These are phyloP conservation scores for Ustilago tritici DNA, from an alignment of 1,284 basidiomycete genomes.

Conservation along the genomic window DNA sequence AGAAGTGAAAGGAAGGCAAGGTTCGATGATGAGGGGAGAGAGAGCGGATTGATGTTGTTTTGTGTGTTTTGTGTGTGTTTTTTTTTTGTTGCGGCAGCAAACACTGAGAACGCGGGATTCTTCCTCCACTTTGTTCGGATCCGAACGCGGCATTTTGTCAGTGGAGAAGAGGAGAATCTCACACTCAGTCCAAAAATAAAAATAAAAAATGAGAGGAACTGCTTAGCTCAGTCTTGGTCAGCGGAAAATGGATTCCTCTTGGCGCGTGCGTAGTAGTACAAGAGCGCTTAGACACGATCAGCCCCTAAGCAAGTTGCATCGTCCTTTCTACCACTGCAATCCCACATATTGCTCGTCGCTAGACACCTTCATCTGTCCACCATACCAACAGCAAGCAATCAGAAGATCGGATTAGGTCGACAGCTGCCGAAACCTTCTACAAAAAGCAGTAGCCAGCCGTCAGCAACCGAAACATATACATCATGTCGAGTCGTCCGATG, in stretches of 20 bases:
- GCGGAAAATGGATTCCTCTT: slow-evolving; percentile 6
- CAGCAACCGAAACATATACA: slow-evolving; percentile 10
- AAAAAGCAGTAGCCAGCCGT: background rate
- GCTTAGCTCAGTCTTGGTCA: slow-evolving; percentile 5
- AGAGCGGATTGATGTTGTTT: slow-evolving; percentile 13
- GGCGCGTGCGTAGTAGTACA: slow-evolving; percentile 32
- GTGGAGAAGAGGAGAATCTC: background rate
- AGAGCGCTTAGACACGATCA: background rate
- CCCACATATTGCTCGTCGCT: background rate
- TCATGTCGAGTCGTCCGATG: slow-evolving; percentile 74
- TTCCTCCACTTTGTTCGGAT: slow-evolving; percentile 39
- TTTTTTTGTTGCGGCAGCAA: slow-evolving; percentile 14
- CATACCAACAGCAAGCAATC: background rate
- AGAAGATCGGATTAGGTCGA: background rate
- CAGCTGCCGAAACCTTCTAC: background rate
- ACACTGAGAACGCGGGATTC: slow-evolving; percentile 9
- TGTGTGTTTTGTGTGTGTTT: slow-evolving; percentile 10
- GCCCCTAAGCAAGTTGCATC: background rate
- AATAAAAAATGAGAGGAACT: too few relatives aligned
- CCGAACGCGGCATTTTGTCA: slow-evolving; percentile 15
- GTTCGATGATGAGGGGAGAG: too few relatives aligned
- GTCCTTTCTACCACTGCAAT: background rate
- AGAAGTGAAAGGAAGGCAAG: slow-evolving; percentile 1
- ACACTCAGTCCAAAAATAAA: background rate
- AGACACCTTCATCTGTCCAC: background rate